phyloP scores from a whole-genome alignment of 2,329 filamentous ascomycete species.

The Penicillium rolfsii region DNA sequence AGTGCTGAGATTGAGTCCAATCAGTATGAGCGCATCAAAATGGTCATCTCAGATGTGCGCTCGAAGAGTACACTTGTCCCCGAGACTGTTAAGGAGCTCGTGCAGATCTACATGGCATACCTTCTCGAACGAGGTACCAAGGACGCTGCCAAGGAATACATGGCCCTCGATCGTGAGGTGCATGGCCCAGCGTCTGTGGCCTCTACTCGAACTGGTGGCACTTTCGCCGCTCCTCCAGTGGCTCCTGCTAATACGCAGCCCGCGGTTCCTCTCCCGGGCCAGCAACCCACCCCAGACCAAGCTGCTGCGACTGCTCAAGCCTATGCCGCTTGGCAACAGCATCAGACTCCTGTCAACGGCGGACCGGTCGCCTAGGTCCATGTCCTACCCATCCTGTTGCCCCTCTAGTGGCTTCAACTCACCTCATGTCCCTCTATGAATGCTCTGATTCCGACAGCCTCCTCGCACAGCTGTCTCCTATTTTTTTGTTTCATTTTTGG shows the following conservation, averaged over 20 bases:
- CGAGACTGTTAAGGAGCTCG: conserved; percentile 72
- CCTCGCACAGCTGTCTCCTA: not conserved
- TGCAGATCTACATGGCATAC: conserved; percentile 78
- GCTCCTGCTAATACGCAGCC: conserved; percentile 12
- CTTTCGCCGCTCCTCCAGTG: conserved; percentile 15
- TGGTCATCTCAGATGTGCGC: conserved; percentile 75
- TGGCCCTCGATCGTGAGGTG: conserved; percentile 80
- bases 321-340: conserved; percentile 40
- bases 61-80: conserved; percentile 71
- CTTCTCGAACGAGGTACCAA: conserved; percentile 81
- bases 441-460: conserved; percentile 6
- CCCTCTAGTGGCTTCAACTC: conserved; percentile 13
- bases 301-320: conserved; percentile 29
- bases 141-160: conserved; percentile 82
- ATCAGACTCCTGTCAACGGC: conserved; percentile 37
- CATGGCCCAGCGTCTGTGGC: conserved; percentile 64
- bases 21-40: conserved; percentile 75
- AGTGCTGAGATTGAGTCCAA: conserved; percentile 64
- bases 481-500: conserved; percentile 7
- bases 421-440: conserved; percentile 19
- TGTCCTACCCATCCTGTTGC: not conserved
- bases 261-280: conserved; percentile 7
- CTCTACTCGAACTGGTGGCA: conserved; percentile 36
- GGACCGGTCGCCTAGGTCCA: conserved; percentile 20
- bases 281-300: conserved; percentile 15